Evolutionary conservation across 805 yeast genomes (phyloP).

Genomic region (Sugiyamaella chiloensis): DNA sequence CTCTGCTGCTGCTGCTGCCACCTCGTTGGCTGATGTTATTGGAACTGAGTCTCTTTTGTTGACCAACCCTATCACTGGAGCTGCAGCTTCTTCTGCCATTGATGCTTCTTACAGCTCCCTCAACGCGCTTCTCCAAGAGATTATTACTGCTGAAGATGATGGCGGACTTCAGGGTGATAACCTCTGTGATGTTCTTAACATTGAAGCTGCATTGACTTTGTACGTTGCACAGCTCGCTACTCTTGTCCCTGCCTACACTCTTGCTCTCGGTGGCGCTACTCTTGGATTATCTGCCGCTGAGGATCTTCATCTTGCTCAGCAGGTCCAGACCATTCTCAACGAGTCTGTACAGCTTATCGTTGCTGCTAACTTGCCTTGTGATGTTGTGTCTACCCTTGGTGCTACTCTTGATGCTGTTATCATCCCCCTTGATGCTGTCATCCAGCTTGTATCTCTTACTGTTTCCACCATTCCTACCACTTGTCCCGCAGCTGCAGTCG

Average conservation of each 20-base stretch:
- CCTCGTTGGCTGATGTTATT: conserved; percentile 3
- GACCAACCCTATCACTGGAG: not conserved
- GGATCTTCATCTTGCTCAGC: conserved; percentile 3
- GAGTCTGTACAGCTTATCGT: conserved; percentile 3
- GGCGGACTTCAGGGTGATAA: conserved; percentile 7
- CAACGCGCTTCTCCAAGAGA: not conserved
- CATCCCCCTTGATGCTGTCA: not conserved
- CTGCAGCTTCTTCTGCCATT: conserved; percentile 1
- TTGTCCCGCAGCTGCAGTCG: conserved; percentile 2
- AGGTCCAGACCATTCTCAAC: conserved; percentile 3
- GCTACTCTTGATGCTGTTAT: conserved; percentile 5
- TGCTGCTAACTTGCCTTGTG: conserved; percentile 8
- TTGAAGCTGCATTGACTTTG: not conserved
- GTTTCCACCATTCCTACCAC: conserved; percentile 2
- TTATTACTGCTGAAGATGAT: conserved; percentile 1
- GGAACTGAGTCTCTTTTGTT: conserved; percentile 3
- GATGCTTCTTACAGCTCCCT: conserved; percentile 5
- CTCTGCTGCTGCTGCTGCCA: conserved; percentile 9
- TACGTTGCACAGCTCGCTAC: conserved; percentile 6
- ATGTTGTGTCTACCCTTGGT: conserved; percentile 1
- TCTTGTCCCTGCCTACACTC: conserved; percentile 6
- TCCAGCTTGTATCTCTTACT: not conserved
- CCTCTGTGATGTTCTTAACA: conserved; percentile 3
- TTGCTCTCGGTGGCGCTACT: conserved; percentile 7
- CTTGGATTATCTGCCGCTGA: conserved; percentile 2